phyloP scores from a whole-genome alignment of 2,329 filamentous ascomycete genomes.

The Aureobasidium sp. region DNA sequence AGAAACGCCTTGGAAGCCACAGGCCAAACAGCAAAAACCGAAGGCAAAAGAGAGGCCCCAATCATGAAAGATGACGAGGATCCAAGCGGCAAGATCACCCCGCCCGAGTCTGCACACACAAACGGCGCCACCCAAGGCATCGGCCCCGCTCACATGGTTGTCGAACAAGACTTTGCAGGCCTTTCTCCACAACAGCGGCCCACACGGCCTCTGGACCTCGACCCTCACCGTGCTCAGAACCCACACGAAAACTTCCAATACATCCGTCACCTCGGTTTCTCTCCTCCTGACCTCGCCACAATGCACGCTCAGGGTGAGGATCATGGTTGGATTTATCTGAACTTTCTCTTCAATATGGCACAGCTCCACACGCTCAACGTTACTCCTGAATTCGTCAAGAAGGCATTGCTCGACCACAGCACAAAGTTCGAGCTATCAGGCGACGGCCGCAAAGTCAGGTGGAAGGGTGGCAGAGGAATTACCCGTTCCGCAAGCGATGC shows the following conservation, averaged over 20 bases:
- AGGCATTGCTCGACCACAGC: conserved; percentile 63
- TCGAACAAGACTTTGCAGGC: conserved; percentile 19
- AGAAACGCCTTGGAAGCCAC: conserved; percentile 34
- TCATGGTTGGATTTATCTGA: conserved; percentile 77
- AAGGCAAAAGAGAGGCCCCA: conserved; percentile 41
- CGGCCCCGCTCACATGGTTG: conserved; percentile 7
- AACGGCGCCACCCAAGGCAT: not conserved
- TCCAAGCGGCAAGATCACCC: conserved; percentile 21
- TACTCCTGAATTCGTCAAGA: conserved; percentile 67
- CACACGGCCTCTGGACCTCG: conserved; percentile 68
- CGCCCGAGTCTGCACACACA: not conserved
- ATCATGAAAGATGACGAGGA: conserved; percentile 35
- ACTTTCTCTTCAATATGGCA: conserved; percentile 71
- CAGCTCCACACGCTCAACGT: conserved; percentile 82
- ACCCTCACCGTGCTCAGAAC: conserved; percentile 68
- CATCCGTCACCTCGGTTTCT: conserved; percentile 65
- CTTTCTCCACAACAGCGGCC: conserved; percentile 52
- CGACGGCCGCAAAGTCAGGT: conserved; percentile 72
- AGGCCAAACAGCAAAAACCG: conserved; percentile 30
- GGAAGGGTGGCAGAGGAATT: conserved; percentile 62
- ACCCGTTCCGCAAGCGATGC: conserved; percentile 59
- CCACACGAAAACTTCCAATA: conserved; percentile 74
- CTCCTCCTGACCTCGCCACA: conserved; percentile 50
- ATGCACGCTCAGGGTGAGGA: conserved; percentile 52
- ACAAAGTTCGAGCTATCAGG: conserved; percentile 68